Evolutionary conservation across 805 yeast species (phyloP).

Genomic region (Cyberlindnera euphorbiiphila): DNA sequence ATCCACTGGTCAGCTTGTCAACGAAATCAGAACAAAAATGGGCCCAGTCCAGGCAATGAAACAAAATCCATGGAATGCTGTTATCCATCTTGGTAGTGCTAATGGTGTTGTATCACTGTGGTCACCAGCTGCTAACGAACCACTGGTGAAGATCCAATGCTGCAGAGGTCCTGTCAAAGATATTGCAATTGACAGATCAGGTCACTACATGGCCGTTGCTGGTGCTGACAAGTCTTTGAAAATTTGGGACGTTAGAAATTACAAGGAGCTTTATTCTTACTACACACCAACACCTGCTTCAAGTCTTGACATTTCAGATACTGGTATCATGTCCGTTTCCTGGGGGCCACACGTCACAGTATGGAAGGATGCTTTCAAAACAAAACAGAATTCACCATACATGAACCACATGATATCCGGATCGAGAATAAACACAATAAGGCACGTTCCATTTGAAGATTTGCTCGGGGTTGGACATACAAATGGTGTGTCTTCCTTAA

Average conservation of each 20-base stretch:
- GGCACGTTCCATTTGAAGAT: conserved; percentile 95
- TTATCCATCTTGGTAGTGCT: conserved; percentile 87
- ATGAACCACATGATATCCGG: conserved; percentile 88
- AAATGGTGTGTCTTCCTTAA: conserved; percentile 73
- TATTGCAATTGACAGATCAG: conserved; percentile 84
- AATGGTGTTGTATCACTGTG: conserved; percentile 91
- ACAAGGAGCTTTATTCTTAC: conserved; percentile 61
- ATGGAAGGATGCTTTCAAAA: conserved; percentile 81
- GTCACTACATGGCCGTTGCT: conserved; percentile 88
- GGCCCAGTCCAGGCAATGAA: conserved; percentile 89
- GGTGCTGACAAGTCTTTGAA: conserved; percentile 83
- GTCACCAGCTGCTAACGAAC: conserved; percentile 86
- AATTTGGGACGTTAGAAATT: conserved; percentile 90
- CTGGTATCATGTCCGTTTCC: conserved; percentile 82
- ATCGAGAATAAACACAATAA: conserved; percentile 59
- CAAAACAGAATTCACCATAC: conserved; percentile 78
- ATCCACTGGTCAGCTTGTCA: conserved; percentile 82
- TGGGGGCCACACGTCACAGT: conserved; percentile 95
- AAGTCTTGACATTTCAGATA: conserved; percentile 75
- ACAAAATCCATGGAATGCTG: conserved; percentile 95
- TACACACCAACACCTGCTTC: conserved; percentile 83
- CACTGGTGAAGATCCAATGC: conserved; percentile 76
- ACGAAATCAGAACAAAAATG: conserved; percentile 79
- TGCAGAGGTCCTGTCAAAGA: conserved; percentile 86
- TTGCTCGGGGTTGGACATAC: conserved; percentile 85